Evolutionary conservation across 306 rosid genomes (phyloP), one percentile per base, ranked within the genome.

Genomic region (Cicer pinnatifidum): DNA sequence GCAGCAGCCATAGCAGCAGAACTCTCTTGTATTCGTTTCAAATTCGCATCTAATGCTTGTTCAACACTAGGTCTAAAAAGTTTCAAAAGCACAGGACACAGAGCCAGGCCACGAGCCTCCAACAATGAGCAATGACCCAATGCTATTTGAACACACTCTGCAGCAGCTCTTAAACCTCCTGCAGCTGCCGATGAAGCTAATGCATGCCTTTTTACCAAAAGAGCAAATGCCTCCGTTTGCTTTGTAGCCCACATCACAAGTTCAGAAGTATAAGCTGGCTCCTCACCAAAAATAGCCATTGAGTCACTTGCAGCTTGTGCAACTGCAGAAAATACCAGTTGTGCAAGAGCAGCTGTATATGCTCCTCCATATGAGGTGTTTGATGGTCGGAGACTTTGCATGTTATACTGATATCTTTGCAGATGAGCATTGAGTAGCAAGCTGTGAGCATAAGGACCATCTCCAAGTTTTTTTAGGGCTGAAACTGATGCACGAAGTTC

Each of bases 91-190:
- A 95, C 91, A 46, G 99, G 97, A 83, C 92, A 86, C 53, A 95
- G 96, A 44, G 99, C 90, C 78, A 95, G 87, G 72, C 99, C 99
- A 84, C 96, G 97, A 80, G 85, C 91, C 85, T 95, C 99, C 86
- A 95, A 76, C 84, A 95, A 85, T 59, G 89, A 90, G 83, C 99
- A 95, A 83, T 95, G 99, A 79, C 99, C 97, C 80, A 95, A 78
- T 69, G 99, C 99, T 85, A 95, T 95, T 85, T 95, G 99, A 81
- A 95, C 99, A 85, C 99, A 95, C 86, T 95, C 99, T 3, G 97
- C 99, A 13, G 99, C 97, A 84, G 99, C 99, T 87, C 99, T 86
- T 72, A 95, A 84, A 16, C 99, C 99, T 67, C 99, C 99, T 62
- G 99, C 99, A 48, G 99, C 99, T 40, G 99, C 97, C 57, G 99